Evolutionary conservation across 2,329 filamentous ascomycete genomes (phyloP), one percentile per base, ranked within the genome.

Genomic region (Neonectria coccinea): DNA sequence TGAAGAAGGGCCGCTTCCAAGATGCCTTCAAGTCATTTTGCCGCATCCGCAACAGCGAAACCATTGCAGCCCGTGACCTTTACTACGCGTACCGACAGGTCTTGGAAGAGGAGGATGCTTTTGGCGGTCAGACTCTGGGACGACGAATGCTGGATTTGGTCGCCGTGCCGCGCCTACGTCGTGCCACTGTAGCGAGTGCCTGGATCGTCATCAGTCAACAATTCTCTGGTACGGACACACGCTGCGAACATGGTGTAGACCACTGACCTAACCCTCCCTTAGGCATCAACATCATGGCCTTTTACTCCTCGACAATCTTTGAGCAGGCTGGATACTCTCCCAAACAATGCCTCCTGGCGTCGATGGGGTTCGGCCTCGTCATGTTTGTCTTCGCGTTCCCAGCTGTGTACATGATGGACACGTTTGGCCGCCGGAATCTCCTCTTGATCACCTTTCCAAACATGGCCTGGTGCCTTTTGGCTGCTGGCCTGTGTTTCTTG

Each of bases 61-160:
- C 91, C 12, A 85, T 88, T 69, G 88, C 88, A 2, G 87, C 87
- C 0, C 83, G 88, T 1, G 88, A 90, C 66, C 75, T 89, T 0
- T 89, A 88, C 75, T 88, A 87, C 60, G 69, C 71, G 1, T 64
- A 80, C 53, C 76, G 77, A 5, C 76, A 80, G 54, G 74, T 79
- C 3, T 66, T 77, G 2, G 74, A 76, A 4, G 76, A 79, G 45
- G 73, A 75, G 11, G 74, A 79, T 42, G 75, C 74, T 1, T 75
- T 77, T 29, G 77, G 78, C 0, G 75, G 77, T 0, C 73, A 69
- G 18, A 73, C 66, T 58, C 57, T 83, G 75, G 65, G 76, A 74
- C 63, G 69, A 64, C 45, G 85, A 51, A 73, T 86, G 55, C 74
- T 74, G 64, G 85, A 88, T 59, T 80, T 83, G 53, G 82, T 87